These are phyloP conservation scores for Didymella lethalis DNA, from an alignment of 2,329 filamentous ascomycete genomes.

Conservation along the genomic window DNA sequence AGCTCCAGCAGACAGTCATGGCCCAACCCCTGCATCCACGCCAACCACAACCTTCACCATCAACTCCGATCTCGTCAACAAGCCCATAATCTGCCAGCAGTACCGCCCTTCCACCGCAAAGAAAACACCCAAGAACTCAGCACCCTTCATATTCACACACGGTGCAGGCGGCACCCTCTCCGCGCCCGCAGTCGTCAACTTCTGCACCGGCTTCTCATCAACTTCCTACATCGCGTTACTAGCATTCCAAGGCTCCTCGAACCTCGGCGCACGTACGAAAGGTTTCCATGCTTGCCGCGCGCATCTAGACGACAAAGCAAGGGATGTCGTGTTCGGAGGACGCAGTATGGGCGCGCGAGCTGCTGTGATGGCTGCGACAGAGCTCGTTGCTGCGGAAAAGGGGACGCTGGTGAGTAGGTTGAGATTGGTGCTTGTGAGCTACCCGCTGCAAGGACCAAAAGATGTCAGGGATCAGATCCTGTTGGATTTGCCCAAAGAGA, in stretches of 20 bases:
- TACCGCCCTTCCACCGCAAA: conserved; percentile 18
- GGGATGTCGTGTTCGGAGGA: not conserved
- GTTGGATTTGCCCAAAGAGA: conserved; percentile 38
- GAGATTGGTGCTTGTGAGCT: conserved; percentile 51
- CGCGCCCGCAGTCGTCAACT: conserved; percentile 50
- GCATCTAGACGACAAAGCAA: conserved; percentile 15
- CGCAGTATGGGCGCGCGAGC: not conserved
- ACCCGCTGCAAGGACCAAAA: conserved; percentile 51
- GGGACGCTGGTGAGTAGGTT: conserved; percentile 5
- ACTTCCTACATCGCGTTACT: conserved; percentile 28
- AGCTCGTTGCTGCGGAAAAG: not conserved
- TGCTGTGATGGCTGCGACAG: conserved; percentile 44
- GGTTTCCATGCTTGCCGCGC: conserved; percentile 47
- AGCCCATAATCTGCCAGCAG: conserved; percentile 30
- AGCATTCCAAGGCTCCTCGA: conserved; percentile 54
- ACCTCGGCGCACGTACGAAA: conserved; percentile 50
- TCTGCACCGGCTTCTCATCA: conserved; percentile 49
- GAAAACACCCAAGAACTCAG: not conserved
- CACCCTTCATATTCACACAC: conserved; percentile 54
- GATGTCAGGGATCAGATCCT: conserved; percentile 52
- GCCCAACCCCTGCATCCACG: not conserved
- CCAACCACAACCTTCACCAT: conserved; percentile 20
- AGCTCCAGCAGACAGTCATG: not conserved
- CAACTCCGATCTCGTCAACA: conserved; percentile 28
- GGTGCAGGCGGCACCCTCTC: conserved; percentile 55